These are phyloP conservation scores for Nissolia schottii DNA, from an alignment of 306 rosid species.

Conservation along the genomic window DNA sequence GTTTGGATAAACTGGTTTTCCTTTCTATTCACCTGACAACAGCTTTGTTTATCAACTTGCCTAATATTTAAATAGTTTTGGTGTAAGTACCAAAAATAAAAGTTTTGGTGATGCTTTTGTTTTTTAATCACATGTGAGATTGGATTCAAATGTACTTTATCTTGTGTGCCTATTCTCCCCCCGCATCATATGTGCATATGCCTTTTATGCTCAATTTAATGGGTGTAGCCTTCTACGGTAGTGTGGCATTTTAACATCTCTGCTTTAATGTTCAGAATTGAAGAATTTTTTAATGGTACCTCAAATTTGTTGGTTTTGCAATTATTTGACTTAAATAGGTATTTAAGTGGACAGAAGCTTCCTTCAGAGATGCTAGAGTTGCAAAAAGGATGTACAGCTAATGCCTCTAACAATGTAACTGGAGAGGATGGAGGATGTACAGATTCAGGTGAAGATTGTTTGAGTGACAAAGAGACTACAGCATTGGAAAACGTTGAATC, in stretches of 20 bases:
- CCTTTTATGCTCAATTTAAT: not conserved
- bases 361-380: conserved; percentile 77
- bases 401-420: conserved; percentile 50
- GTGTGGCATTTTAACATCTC: conserved; percentile 5
- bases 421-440: conserved; percentile 69
- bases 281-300: conserved; percentile 17
- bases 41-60: not conserved
- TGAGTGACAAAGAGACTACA: conserved; percentile 40
- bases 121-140: not conserved
- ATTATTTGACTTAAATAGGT: conserved; percentile 48
- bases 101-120: not conserved
- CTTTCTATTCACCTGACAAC: not conserved
- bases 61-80: not conserved
- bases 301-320: conserved; percentile 23
- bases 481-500: conserved; percentile 38
- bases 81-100: no score
- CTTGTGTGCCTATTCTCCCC: not conserved
- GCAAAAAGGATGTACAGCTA: conserved; percentile 62
- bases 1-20: conserved; percentile 4
- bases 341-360: conserved; percentile 82
- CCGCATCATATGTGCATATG: not conserved
- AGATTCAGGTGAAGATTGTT: conserved; percentile 71
- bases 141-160: not conserved
- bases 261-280: not conserved
- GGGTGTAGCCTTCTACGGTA: not conserved